Conservation (phyloP, 306 rosid species). For the Prunus mira region DNA sequence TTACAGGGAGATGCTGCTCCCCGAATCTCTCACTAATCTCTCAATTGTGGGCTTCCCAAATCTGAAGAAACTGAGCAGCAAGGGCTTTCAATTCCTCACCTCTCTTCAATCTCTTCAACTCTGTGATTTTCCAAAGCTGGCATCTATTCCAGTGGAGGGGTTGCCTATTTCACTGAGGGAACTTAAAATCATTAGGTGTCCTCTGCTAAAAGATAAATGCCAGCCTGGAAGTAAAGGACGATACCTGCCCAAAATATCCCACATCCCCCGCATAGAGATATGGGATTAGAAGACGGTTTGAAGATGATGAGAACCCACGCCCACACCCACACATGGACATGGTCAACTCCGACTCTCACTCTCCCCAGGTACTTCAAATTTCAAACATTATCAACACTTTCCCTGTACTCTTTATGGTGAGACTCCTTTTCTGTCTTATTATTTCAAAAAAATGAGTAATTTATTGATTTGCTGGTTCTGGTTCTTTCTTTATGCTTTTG, state of each 20-base stretch:
- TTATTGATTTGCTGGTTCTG: too few species aligned
- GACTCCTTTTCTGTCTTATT: too few species aligned
- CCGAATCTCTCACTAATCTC: constrained; percentile 8
- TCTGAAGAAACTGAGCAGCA: constrained; percentile 1
- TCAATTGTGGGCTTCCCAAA: background rate
- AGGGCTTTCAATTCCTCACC: constrained; percentile 17
- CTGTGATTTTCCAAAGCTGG: background rate
- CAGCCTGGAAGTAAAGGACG: background rate
- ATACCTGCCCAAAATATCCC: too few species aligned
- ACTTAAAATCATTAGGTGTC: background rate
- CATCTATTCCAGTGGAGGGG: constrained; percentile 8
- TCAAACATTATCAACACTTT: too few species aligned
- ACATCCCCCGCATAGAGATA: accelerated
- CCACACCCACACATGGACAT: too few species aligned
- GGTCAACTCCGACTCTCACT: too few species aligned
- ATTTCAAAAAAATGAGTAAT: too few species aligned
- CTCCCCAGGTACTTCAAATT: too few species aligned
- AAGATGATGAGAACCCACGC: too few species aligned
- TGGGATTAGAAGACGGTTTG: too few species aligned
- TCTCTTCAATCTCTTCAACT: accelerated
- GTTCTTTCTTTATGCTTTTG: too few species aligned
- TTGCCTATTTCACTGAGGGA: constrained; percentile 17
- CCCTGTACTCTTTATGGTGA: too few species aligned
- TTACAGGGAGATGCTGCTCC: background rate
- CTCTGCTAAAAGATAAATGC: background rate